Evolutionary conservation across 192 early-diverging fungal genomes (phyloP), one percentile per base, ranked within the genome.

Genomic region (Gamsiella multidivaricata): DNA sequence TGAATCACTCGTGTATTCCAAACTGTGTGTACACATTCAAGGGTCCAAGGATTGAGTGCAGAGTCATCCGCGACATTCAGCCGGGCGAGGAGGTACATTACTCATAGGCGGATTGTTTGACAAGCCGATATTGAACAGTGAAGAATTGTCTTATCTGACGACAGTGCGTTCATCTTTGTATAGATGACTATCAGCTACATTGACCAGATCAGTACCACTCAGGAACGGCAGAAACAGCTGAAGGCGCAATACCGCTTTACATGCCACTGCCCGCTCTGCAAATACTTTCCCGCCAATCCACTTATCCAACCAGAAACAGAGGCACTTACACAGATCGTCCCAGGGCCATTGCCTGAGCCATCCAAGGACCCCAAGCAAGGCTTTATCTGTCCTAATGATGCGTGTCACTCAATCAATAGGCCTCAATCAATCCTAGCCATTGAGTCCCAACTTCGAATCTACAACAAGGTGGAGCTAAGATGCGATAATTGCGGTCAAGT

Each of bases 151-250:
- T n/a, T n/a, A n/a, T n/a, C n/a, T n/a, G n/a, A n/a, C n/a, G n/a
- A n/a, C n/a, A n/a, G n/a, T 42, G 22, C 41, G 18, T 37, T 26
- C 14, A 6, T 46, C 3, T 9, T 37, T 3, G 3, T 23, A 43
- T 59, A 80, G 68, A 50, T 80, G 56, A 65, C 57, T 2, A 80
- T 80, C 56, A 66, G 69, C 62, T 80, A 80, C 33, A 66, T 80
- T 28, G 78, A 80, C 56, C 67, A 66, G 54, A 61, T 71, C 56
- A 63, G 63, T 6, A 60, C 39, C 1, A 66, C 63, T 42, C 43
- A 59, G 28, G 78, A 65, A 36, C 67, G 78, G 3, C 69, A 66
- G 52, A 49, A 34, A 14, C 67, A 80, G 28, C 78, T 80, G 23
- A 51, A 61, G 7, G 61, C 56, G 22, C 67, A 66, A 11, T 80